A percentile compares a stretch with the other conserved stretches of the same genome.
These are phyloP conservation scores for Periconia sp. DNA, from an alignment of 2,329 filamentous ascomycete species.

Conservation along the genomic window DNA sequence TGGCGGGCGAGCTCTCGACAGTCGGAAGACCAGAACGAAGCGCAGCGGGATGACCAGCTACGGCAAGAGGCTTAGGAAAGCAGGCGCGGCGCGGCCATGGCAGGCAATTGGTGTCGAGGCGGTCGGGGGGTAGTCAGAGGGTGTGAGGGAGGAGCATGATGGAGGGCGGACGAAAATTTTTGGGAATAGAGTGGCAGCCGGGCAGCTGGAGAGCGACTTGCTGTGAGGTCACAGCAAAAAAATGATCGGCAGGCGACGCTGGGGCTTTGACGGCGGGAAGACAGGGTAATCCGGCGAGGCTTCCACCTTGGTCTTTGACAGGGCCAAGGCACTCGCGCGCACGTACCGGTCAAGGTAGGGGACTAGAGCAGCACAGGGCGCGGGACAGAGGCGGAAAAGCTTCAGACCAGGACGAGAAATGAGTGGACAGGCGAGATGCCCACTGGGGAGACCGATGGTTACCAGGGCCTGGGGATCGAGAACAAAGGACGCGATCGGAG, in stretches of 20 bases:
- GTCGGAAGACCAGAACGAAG: slow-evolving; percentile 7
- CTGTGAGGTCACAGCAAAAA: slow-evolving; percentile 29
- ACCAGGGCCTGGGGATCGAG: slow-evolving; percentile 19
- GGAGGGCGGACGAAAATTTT: slow-evolving; percentile 18
- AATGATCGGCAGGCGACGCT: slow-evolving; percentile 27
- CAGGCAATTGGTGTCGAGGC: slow-evolving; percentile 18
- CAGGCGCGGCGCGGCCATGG: slow-evolving; percentile 26
- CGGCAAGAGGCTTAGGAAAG: slow-evolving; percentile 18
- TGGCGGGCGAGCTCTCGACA: slow-evolving; percentile 8
- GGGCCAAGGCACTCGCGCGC: neutral
- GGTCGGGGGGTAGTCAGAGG: slow-evolving; percentile 11
- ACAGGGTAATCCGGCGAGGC: slow-evolving; percentile 16
- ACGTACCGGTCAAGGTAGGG: neutral
- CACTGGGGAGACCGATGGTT: slow-evolving; percentile 1
- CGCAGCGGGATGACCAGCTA: neutral
- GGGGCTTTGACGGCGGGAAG: slow-evolving; percentile 12
- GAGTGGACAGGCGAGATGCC: slow-evolving; percentile 8
- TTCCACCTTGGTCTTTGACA: too few species aligned
- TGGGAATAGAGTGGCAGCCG: slow-evolving; percentile 17
- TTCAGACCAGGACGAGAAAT: slow-evolving; percentile 2
- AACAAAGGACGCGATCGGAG: slow-evolving; percentile 20
- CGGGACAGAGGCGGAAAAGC: slow-evolving; percentile 15
- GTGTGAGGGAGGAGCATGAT: slow-evolving; percentile 15
- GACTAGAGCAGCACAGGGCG: neutral
- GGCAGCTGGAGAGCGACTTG: slow-evolving; percentile 13